Evolutionary conservation across 352 stramenopile genomes (phyloP), one percentile per base, ranked within the genome.

Genomic region (Globisporangium parvum): DNA sequence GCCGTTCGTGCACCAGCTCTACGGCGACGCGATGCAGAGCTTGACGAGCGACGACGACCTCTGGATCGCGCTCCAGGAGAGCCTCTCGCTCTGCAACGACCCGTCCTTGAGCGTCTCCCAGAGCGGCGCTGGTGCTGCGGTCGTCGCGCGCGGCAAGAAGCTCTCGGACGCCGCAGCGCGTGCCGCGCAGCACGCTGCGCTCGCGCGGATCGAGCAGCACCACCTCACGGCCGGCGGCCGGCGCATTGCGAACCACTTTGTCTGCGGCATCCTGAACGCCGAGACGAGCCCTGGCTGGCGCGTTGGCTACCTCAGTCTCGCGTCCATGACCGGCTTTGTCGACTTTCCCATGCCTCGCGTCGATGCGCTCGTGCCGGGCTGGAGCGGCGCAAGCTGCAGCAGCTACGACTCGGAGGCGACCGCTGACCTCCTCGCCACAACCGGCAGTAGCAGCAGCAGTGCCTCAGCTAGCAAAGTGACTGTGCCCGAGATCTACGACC

Each of bases 401-500:
- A 31, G 26, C n/a, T 3, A 6, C 10, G 44, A 18, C 24, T n/a
- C 6, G 20, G 12, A 14, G 8, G 37, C 10, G 9, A n/a, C 8
- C 17, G n/a, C n/a, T n/a, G 28, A 21, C 9, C 47, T 63, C 58
- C 49, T 35, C 37, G 24, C 47, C 24, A 53, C 45, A 35, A n/a
- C n/a, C n/a, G n/a, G n/a, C n/a, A 45, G 31, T n/a, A 48, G 56
- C 26, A 61, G 24, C 31, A 37, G 10, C 31, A 37, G 31, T 12
- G 31, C 31, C 31, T 2, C 31, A n/a, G n/a, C n/a, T 5, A 67
- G 31, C 24, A 40, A 63, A n/a, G 57, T 71, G 42, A 45, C 66
- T 0, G 80, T 93, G 20, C 83, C 83, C 1, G 79, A 91, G 64
- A 82, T 89, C 20, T 93, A 89, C 56, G 83, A 93, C 57, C 55